Evolutionary conservation across 495 filamentous ascomycete species (phyloP).

Genomic region (Thermochaetoides thermophila): DNA sequence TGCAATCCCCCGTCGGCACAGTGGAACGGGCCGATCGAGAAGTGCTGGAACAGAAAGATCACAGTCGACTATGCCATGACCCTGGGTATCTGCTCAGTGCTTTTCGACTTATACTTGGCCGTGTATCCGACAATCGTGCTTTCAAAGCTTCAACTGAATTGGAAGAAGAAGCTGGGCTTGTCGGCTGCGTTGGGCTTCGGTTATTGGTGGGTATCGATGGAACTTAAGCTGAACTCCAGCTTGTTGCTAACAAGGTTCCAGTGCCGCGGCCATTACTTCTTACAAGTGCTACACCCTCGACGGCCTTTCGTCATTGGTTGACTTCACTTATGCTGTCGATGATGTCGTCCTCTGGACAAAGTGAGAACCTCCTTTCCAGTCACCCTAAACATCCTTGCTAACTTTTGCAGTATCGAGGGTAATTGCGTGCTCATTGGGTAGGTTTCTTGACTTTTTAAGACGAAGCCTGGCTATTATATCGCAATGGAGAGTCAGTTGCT

Average conservation of each 20-base stretch:
- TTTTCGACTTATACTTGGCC: slow-evolving; percentile 18
- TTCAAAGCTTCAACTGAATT: slow-evolving; percentile 5
- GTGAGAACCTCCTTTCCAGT: slow-evolving; percentile 2
- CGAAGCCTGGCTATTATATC: too few relatives aligned
- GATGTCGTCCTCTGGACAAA: slow-evolving; percentile 15
- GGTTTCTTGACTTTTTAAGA: too few relatives aligned
- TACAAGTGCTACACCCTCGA: slow-evolving; percentile 14
- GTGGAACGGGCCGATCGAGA: slow-evolving; percentile 7
- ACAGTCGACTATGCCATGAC: slow-evolving; percentile 9
- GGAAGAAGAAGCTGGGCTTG: slow-evolving; percentile 16
- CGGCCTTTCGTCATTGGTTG: slow-evolving; percentile 3
- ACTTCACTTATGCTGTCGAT: slow-evolving; percentile 14
- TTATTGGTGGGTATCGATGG: slow-evolving; percentile 8
- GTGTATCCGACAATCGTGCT: slow-evolving; percentile 10
- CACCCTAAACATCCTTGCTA: neutral
- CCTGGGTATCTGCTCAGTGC: slow-evolving; percentile 7
- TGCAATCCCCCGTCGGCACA: slow-evolving; percentile 12
- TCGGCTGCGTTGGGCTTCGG: slow-evolving; percentile 13
- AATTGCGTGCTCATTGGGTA: slow-evolving; percentile 14
- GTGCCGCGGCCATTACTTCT: slow-evolving; percentile 8
- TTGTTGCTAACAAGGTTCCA: neutral
- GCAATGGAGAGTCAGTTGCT: too few relatives aligned
- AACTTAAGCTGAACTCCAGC: neutral
- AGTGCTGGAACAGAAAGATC: slow-evolving; percentile 11
- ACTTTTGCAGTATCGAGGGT: slow-evolving; percentile 10